These are phyloP conservation scores for Tremella yokohamensis DNA, from an alignment of 768 basidiomycete species.

Conservation along the genomic window DNA sequence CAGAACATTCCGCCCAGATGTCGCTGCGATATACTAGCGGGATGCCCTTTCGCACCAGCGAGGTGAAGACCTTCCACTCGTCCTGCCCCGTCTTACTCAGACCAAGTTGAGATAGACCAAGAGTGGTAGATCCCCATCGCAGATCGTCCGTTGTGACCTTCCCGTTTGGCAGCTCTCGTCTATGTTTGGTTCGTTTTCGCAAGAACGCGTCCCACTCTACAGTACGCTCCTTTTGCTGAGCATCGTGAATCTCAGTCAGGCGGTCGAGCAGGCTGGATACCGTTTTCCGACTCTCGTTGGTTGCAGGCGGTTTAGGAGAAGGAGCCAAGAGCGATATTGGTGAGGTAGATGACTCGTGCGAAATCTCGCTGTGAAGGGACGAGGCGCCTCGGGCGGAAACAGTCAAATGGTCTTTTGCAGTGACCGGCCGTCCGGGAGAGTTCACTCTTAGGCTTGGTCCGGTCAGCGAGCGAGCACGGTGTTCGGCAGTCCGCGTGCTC, in stretches of 20 bases:
- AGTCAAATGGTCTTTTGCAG: constrained; percentile 40
- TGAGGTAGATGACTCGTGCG: constrained; percentile 7
- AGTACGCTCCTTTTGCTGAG: constrained; percentile 60
- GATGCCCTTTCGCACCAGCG: constrained; percentile 71
- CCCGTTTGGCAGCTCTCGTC: constrained; percentile 26
- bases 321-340: constrained; percentile 8
- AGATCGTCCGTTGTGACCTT: constrained; percentile 60
- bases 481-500: background rate
- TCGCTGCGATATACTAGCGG: constrained; percentile 58
- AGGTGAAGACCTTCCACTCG: constrained; percentile 73
- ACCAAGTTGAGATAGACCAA: constrained; percentile 88
- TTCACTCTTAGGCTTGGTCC: background rate
- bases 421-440: constrained; percentile 37
- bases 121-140: constrained; percentile 73
- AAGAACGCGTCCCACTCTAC: constrained; percentile 89
- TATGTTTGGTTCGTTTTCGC: constrained; percentile 54
- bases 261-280: constrained; percentile 69
- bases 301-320: background rate
- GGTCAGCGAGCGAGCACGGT: background rate
- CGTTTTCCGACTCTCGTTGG: constrained; percentile 50
- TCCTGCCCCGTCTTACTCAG: constrained; percentile 61
- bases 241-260: constrained; percentile 77
- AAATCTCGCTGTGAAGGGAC: constrained; percentile 23
- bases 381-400: constrained; percentile 38
- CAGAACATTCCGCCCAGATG: constrained; percentile 69